phyloP scores from a whole-genome alignment of 192 early-diverging fungal species.

The Dissophora ornata region DNA sequence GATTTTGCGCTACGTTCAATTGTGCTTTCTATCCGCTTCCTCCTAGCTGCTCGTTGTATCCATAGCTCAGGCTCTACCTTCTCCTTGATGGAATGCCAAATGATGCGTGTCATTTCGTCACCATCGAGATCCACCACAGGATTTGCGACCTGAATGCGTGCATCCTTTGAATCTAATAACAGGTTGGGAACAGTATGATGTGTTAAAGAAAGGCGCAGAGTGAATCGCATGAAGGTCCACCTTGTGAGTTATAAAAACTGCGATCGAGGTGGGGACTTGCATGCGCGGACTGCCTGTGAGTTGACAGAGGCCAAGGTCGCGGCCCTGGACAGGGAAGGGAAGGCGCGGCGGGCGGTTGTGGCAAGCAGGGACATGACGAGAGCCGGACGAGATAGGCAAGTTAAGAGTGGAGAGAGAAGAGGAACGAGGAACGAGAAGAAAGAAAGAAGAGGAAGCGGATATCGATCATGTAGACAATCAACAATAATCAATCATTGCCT shows the following conservation, averaged over 20 bases:
- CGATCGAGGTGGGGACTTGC: slow-evolving; percentile 23
- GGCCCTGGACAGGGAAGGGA: slow-evolving; percentile 34
- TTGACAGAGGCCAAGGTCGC: slow-evolving; percentile 38
- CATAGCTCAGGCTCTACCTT: too few relatives aligned
- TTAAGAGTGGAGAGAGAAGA: slow-evolving; percentile 3
- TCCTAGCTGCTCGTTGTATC: too few relatives aligned
- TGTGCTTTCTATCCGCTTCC: too few relatives aligned
- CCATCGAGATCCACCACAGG: slow-evolving; percentile 96
- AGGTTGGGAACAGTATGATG: too few relatives aligned
- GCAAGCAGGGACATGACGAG: slow-evolving; percentile 44
- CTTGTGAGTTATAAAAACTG: too few relatives aligned
- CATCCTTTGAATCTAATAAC: slow-evolving; percentile 56
- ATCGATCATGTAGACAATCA: too few relatives aligned
- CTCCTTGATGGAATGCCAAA: slow-evolving; percentile 94
- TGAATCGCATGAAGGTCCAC: too few relatives aligned
- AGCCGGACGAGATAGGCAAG: neutral
- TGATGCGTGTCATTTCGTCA: slow-evolving; percentile 99
- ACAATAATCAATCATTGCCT: too few relatives aligned
- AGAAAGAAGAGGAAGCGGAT: slow-evolving; percentile 4
- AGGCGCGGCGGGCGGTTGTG: slow-evolving; percentile 35
- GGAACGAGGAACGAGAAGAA: neutral
- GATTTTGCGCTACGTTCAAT: too few relatives aligned
- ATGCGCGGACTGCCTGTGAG: slow-evolving; percentile 38
- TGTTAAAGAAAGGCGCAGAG: too few relatives aligned
- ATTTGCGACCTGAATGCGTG: slow-evolving; percentile 87